Base-by-base conservation (phyloP, 768 basidiomycete genomes). In the Fomitopsis pulvina region DNA sequence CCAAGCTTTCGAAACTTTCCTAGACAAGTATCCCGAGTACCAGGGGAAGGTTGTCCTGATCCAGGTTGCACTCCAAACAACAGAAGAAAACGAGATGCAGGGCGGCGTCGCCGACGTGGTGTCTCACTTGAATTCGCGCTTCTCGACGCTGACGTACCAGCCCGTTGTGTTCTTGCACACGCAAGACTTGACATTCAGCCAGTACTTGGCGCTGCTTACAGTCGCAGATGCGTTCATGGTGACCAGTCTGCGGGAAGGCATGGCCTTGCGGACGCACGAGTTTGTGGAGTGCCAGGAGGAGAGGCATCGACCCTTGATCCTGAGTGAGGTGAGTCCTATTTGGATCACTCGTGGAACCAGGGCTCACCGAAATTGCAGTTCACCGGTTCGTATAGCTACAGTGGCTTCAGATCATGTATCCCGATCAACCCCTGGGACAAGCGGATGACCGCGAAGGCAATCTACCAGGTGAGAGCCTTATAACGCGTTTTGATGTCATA, bases 211-310 rank as follows among this genome's bases (percentile, higher is more conserved):
- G 7, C 69, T 93, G 30, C 67, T 92, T 51, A 89, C 76, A 10
- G 82, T 87, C 5, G 91, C 87, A 3, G 91, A 92, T 64, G 87
- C 85, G 34, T 92, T 93, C 67, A 71, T 92, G 55, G 84, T 90
- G 20, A 87, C 87, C 4, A 87, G 85, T 62, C 68, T 93, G 65
- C 73, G 91, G 2, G 91, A 93, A 65, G 91, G 91, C 0, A 92
- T 93, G 91, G 89, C 89, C 9, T 66, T 92, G 45, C 72, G 85
- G 60, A 83, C 84, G 1, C 87, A 90, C 61, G 87, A 91, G 63
- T 91, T 80, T 60, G 87, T 93, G 10, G 87, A 89, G 64, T 92
- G 88, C 59, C 91, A 92, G 63, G 84, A 87, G 59, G 80, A 63
- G 47, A 60, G 74, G 45, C 74, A 78, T 52, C 69, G 88, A 46